Evolutionary conservation across 129 eudicot species (phyloP), one percentile per base, ranked within the genome.

Genomic region (Artemisia tridentata): DNA sequence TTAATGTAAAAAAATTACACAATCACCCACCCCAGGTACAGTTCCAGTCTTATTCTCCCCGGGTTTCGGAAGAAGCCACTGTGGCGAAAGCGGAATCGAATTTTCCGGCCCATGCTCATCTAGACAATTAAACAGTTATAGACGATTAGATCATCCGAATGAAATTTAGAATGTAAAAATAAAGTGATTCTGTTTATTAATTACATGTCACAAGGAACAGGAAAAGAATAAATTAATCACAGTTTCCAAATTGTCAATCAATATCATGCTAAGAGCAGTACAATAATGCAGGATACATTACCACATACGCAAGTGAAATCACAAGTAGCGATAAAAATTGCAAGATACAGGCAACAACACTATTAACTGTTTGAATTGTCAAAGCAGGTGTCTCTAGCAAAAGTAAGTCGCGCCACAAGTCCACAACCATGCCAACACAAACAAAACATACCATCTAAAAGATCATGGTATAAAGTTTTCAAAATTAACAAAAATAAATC

Each of bases 61-160:
- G 11, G 87, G 82, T 78, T 93, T 93, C 5, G 99, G 84, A 34
- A 83, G 91, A 82, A 90, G 97, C 99, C 99, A 93, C 83, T 93
- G 99, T 20, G 99, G 99, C 41, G 97, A 93, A 77, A 93, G 99
- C 41, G 99, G 97, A 50, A 93, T 84, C 12, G 88, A 54, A 85
- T 75, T 88, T 87, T 90, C 88, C 11, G 85, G 61, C 60, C 90
- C 93, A 54, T 78, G 89, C 72, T 74, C 72, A 80, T 87, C 99
- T 93, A 68, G 82, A 87, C 48, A 51, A 66, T 52, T 17, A 70
- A 80, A 77, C 57, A 75, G 54, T 5, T 48, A 74, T 46, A 25
- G 45, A 11, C 65, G 17, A 27, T 60, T 7, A 60, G 65, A 60
- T 60, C 46, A 23, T 11, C 41, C 43, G 3, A 38, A 14, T 7